Evolutionary conservation across 495 filamentous ascomycete genomes (phyloP), one percentile per base, ranked within the genome.

Genomic region (Aspergillus carlsbadensis): DNA sequence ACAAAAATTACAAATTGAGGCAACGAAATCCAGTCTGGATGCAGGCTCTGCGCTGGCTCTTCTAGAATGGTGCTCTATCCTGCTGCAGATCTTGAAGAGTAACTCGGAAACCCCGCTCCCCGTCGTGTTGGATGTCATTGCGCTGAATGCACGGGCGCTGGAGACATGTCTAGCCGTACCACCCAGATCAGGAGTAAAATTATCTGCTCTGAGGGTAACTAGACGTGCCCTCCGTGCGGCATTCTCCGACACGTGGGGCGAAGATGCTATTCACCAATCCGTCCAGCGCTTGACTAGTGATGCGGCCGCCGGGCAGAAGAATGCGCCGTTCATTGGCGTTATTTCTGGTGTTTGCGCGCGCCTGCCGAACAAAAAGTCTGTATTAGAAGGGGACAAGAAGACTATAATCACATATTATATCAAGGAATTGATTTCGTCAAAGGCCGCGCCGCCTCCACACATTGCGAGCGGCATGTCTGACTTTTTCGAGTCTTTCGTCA

Each of bases 271-370:
- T n/a, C 74, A 77, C 41, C 78, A 85, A 33, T 79, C 86, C 14
- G 79, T 96, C 17, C 72, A 74, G 43, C 73, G 73, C 35, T 82
- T 98, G 49, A 82, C 88, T 1, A 70, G 79, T 10, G 94, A 81
- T 31, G 49, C 84, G 20, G 73, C 78, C 40, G 70, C 88, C 1
- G 76, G 80, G 6, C 77, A 84, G 54, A 88, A 79, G 64, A 88
- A 96, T 71, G 84, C 89, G n/a, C 66, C 72, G 6, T 68, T 96
- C 40, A 77, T 98, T 6, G 94, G 95, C 20, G 83, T 92, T 11
- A 82, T 98, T 51, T 87, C 90, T 36, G 91, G 92, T 1, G 93
- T 96, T 8, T 90, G 87, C 66, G 83, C 86, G 18, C 86, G 93
- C 46, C 77, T 89, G 15, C 69, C 78, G 3, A 70, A 73, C 36